Conservation (phyloP, 768 basidiomycete genomes). For the Russula griseocarnosa region DNA sequence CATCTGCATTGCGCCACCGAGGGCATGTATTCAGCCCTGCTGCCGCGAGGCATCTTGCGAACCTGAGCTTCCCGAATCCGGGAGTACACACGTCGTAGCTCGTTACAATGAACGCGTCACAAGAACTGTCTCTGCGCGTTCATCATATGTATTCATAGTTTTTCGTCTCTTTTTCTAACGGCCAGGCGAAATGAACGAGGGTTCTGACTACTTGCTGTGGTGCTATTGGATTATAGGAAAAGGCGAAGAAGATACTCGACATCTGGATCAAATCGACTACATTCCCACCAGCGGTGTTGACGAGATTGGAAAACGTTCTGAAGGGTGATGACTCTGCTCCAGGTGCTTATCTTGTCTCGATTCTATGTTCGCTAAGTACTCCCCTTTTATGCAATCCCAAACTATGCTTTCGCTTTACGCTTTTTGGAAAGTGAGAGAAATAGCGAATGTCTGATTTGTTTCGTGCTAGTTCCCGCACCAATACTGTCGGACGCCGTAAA, state of each 20-base stretch:
- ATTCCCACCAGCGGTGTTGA: conserved; percentile 73
- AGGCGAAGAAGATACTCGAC: conserved; percentile 94
- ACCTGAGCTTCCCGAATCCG: conserved; percentile 19
- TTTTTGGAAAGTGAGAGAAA: conserved; percentile 51
- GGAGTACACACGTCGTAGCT: conserved; percentile 26
- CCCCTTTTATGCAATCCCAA: conserved; percentile 65
- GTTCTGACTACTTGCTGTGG: conserved; percentile 28
- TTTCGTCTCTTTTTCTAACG: conserved; percentile 32
- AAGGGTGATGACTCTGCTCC: conserved; percentile 57
- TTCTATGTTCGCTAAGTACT: conserved; percentile 79
- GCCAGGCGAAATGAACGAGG: conserved; percentile 42
- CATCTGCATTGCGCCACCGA: conserved; percentile 15
- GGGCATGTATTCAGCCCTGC: conserved; percentile 14
- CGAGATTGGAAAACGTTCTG: conserved; percentile 66
- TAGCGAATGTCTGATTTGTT: conserved; percentile 50
- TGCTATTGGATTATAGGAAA: conserved; percentile 68
- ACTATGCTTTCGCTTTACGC: conserved; percentile 46
- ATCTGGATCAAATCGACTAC: conserved; percentile 93
- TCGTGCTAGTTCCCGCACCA: conserved; percentile 32
- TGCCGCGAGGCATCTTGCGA: conserved; percentile 12
- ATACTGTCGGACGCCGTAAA: conserved; percentile 26
- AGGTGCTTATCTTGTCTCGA: conserved; percentile 79
- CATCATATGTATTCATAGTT: conserved; percentile 34
- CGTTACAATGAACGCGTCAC: conserved; percentile 26
- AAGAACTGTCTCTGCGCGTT: conserved; percentile 30